Conservation (phyloP, 257 asterid species). For the Nyctanthes arbortristis region DNA sequence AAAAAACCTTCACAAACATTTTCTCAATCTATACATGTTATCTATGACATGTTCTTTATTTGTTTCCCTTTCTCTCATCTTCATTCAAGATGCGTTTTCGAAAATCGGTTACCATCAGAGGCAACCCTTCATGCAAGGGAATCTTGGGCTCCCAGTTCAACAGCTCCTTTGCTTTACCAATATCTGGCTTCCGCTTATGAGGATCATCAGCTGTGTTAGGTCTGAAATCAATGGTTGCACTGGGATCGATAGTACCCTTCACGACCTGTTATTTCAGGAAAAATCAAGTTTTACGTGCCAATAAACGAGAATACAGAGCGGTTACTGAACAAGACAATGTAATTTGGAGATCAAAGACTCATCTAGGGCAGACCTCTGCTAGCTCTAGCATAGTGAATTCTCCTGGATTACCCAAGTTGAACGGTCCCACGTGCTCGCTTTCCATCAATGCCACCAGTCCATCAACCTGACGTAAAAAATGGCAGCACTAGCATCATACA, state of each 20-base stretch:
- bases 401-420: conserved; percentile 61
- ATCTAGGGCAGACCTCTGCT: conserved; percentile 43
- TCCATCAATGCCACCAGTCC: conserved; percentile 57
- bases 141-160: conserved; percentile 97
- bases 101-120: conserved; percentile 87
- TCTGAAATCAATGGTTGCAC: conserved; percentile 77
- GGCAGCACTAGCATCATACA: not conserved
- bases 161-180: conserved; percentile 83
- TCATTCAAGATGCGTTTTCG: conserved; percentile 93
- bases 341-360: not conserved
- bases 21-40: conserved; percentile 28
- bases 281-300: conserved; percentile 10
- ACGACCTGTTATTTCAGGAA: conserved; percentile 61
- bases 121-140: conserved; percentile 78
- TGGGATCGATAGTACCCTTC: conserved; percentile 87
- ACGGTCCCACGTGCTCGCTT: conserved; percentile 56
- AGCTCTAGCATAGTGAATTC: conserved; percentile 61
- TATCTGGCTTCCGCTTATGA: conserved; percentile 97
- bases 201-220: conserved; percentile 98
- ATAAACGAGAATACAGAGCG: not conserved
- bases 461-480: conserved; percentile 38
- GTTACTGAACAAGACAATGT: not conserved
- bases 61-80: conserved; percentile 88
- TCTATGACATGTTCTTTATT: conserved; percentile 19
- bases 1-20: conserved; percentile 18